A percentile compares a stretch with the other conserved stretches of the same genome.
These are phyloP conservation scores for Avicennia marina DNA, from an alignment of 257 asterid species.

Conservation along the genomic window DNA sequence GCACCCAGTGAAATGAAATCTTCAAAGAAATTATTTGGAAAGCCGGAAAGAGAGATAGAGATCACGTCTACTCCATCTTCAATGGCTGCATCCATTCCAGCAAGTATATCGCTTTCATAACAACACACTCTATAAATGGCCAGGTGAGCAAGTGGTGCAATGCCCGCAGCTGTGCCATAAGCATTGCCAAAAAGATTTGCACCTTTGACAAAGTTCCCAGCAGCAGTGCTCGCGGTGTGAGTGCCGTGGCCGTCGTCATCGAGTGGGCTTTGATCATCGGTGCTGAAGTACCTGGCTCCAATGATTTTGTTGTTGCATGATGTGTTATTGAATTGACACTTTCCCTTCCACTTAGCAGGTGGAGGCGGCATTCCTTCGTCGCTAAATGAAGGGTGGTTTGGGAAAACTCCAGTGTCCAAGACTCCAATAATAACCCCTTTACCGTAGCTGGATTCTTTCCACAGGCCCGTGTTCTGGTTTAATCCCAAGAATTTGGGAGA, in stretches of 20 bases:
- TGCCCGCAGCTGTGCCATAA: slow-evolving; percentile 45
- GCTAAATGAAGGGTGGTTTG: slow-evolving; percentile 31
- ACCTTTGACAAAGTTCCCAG: slow-evolving; percentile 33
- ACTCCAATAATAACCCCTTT: slow-evolving; percentile 27
- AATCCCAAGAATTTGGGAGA: slow-evolving; percentile 32
- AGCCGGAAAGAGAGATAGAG: slow-evolving; percentile 19
- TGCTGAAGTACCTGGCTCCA: slow-evolving; percentile 29
- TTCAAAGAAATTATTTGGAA: background rate
- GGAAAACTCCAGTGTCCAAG: slow-evolving; percentile 26
- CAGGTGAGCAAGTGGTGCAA: slow-evolving; percentile 49
- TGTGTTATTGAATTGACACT: slow-evolving; percentile 28
- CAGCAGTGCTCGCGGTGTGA: slow-evolving; percentile 53
- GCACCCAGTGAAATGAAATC: slow-evolving; percentile 21
- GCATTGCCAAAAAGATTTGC: slow-evolving; percentile 42
- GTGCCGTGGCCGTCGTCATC: slow-evolving; percentile 37
- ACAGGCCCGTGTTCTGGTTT: slow-evolving; percentile 19
- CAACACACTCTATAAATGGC: slow-evolving; percentile 45
- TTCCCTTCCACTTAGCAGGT: slow-evolving; percentile 38
- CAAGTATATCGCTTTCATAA: slow-evolving; percentile 22
- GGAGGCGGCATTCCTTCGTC: slow-evolving; percentile 32
- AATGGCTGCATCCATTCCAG: slow-evolving; percentile 42
- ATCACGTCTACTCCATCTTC: slow-evolving; percentile 40
- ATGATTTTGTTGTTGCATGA: slow-evolving; percentile 40
- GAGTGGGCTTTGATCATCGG: background rate
- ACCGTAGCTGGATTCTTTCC: slow-evolving; percentile 25